Percentiles rank a stretch among this genome's conserved stretches.
phyloP scores from a whole-genome alignment of 225 moss, liverwort and hornwort genomes.

The Neckera pumila region DNA sequence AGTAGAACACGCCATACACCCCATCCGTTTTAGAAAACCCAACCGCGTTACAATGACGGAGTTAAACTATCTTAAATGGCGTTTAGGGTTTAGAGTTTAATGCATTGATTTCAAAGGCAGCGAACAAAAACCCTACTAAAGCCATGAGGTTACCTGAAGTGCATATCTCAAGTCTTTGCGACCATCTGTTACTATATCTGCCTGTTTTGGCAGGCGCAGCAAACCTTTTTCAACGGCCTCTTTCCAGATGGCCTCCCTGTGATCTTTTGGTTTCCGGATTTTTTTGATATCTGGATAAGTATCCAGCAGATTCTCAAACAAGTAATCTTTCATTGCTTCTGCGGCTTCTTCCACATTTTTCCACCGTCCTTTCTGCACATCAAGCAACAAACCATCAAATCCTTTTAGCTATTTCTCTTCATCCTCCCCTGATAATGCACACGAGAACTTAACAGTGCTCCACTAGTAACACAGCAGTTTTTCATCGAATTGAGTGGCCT shows the following conservation, averaged over 20 bases:
- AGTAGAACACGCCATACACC: not conserved
- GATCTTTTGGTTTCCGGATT: conserved; percentile 3
- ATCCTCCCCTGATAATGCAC: not conserved
- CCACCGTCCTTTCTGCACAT: conserved; percentile 82
- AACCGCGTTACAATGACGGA: not conserved
- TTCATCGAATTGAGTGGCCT: not conserved
- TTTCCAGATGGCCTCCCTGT: conserved; percentile 56
- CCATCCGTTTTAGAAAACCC: not conserved
- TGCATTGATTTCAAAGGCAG: not conserved
- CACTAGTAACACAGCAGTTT: not conserved
- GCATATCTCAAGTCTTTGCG: conserved; percentile 71
- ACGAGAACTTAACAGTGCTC: not conserved
- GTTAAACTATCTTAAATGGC: not conserved
- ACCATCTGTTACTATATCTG: conserved; percentile 32
- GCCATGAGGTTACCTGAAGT: conserved; percentile 44
- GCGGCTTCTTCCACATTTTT: conserved; percentile 60
- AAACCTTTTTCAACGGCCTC: conserved; percentile 38
- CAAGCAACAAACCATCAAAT: not conserved
- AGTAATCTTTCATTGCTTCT: conserved; percentile 53
- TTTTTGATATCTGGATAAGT: not conserved
- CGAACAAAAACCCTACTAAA: not conserved
- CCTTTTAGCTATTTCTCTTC: not conserved
- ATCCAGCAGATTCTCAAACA: conserved; percentile 46
- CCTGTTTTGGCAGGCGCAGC: conserved; percentile 59
- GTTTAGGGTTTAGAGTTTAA: not conserved